A percentile compares a stretch with the other conserved stretches of the same genome.
These are phyloP conservation scores for Zalerion maritima DNA, from an alignment of 495 filamentous ascomycete species.

Conservation along the genomic window DNA sequence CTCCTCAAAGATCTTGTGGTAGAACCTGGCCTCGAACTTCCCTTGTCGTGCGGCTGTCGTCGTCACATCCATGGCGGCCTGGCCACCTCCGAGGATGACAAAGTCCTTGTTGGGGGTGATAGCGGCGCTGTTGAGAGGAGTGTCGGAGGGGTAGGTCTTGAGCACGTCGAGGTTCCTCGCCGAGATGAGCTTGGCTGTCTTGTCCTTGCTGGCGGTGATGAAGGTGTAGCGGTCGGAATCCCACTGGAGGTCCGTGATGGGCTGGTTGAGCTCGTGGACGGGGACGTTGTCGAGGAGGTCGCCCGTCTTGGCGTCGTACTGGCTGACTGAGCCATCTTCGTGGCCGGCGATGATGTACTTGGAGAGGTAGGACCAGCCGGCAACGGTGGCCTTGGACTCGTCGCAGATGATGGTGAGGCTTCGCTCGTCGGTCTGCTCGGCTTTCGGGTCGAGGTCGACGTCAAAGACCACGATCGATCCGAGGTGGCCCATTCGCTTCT, in stretches of 20 bases:
- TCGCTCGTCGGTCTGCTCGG: slow-evolving; percentile 72
- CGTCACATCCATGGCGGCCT: slow-evolving; percentile 99
- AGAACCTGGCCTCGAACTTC: slow-evolving; percentile 98
- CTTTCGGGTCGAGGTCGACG: slow-evolving; percentile 62
- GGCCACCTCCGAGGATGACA: slow-evolving; percentile 91
- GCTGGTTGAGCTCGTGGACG: slow-evolving; percentile 68
- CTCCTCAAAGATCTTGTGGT: slow-evolving; percentile 97
- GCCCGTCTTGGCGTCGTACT: slow-evolving; percentile 90
- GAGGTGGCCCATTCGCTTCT: slow-evolving; percentile 92
- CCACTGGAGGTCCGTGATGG: slow-evolving; percentile 92
- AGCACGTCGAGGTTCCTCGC: slow-evolving; percentile 73
- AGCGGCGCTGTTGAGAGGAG: slow-evolving; percentile 87
- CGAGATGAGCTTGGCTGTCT: slow-evolving; percentile 83
- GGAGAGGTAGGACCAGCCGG: slow-evolving; percentile 81
- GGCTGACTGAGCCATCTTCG: slow-evolving; percentile 85
- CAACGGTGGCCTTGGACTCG: slow-evolving; percentile 92
- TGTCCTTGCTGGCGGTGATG: slow-evolving; percentile 95
- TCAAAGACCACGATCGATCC: slow-evolving; percentile 86
- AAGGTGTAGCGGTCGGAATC: slow-evolving; percentile 88
- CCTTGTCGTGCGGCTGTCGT: slow-evolving; percentile 84
- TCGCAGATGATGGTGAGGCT: slow-evolving; percentile 73
- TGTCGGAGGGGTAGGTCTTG: slow-evolving; percentile 85
- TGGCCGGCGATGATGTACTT: slow-evolving; percentile 96
- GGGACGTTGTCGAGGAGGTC: slow-evolving; percentile 65
- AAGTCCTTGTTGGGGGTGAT: slow-evolving; percentile 93